Conservation (phyloP, 345 rosid genomes). For the Excoecaria agallocha region DNA sequence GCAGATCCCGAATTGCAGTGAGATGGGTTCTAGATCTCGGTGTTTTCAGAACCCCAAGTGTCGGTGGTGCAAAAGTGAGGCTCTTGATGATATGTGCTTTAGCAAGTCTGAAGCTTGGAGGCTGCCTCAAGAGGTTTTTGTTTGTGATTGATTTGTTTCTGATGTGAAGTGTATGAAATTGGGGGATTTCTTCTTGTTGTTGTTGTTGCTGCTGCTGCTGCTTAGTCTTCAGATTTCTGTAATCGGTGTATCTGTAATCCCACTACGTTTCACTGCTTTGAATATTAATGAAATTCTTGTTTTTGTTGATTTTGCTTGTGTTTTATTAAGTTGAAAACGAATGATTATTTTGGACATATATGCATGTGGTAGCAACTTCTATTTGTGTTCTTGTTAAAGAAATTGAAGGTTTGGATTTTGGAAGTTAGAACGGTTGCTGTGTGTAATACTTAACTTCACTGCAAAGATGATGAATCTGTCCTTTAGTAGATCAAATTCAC, state of each 20-base stretch:
- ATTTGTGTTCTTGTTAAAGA: neutral
- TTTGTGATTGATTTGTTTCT: conserved; percentile 41
- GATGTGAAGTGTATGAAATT: neutral
- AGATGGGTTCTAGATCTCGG: conserved; percentile 55
- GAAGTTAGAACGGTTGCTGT: neutral
- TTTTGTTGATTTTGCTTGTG: neutral
- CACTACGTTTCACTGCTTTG: neutral
- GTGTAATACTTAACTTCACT: neutral
- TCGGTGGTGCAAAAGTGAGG: conserved; percentile 77
- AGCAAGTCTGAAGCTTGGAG: conserved; percentile 60
- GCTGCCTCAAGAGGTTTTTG: conserved; percentile 68
- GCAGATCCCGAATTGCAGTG: conserved; percentile 52
- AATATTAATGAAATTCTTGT: neutral
- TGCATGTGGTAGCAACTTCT: neutral
- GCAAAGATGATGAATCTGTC: neutral
- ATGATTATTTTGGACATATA: neutral
- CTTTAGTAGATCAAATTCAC: neutral
- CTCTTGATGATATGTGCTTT: conserved; percentile 74
- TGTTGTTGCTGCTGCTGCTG: neutral
- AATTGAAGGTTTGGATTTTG: neutral
- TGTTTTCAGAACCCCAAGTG: conserved; percentile 56
- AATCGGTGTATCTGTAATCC: conserved; percentile 3
- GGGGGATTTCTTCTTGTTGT: neutral
- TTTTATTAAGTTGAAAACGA: neutral
- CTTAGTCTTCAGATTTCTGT: neutral